These are phyloP conservation scores for Carex cristatella DNA, from an alignment of 176 grass and related monocot species.

Conservation along the genomic window DNA sequence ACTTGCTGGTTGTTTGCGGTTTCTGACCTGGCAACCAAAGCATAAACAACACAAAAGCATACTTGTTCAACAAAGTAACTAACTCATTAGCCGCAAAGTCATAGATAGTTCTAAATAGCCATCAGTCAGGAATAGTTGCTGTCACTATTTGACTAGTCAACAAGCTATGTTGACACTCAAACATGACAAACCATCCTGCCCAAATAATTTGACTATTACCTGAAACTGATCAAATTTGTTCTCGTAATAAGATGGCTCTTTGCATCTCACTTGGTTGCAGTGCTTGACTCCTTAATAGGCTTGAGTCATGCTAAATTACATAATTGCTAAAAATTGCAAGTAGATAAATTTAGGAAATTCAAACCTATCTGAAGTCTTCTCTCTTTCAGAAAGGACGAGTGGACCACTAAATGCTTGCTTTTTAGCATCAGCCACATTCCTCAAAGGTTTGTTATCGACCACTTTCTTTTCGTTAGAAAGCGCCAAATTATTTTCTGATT, in stretches of 20 bases:
- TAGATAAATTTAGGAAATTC: conserved; percentile 9
- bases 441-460: conserved; percentile 41
- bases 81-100: neutral
- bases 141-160: neutral
- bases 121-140: neutral
- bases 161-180: neutral
- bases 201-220: neutral
- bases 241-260: neutral
- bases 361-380: conserved; percentile 58
- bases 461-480: conserved; percentile 59
- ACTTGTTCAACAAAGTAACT: neutral
- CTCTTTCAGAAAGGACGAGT: conserved; percentile 48
- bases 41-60: neutral
- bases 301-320: neutral
- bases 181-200: neutral
- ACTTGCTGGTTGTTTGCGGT: conserved; percentile 30
- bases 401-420: conserved; percentile 60
- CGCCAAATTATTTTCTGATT: conserved; percentile 45
- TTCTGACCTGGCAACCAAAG: conserved; percentile 48
- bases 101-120: neutral
- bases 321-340: neutral
- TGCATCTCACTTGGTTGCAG: neutral
- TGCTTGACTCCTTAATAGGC: neutral
- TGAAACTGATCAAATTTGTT: neutral
- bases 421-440: conserved; percentile 49